Evolutionary conservation across 2,329 filamentous ascomycete species (phyloP), one percentile per base, ranked within the genome.

Genomic region (Pyrenochaeta sp.): DNA sequence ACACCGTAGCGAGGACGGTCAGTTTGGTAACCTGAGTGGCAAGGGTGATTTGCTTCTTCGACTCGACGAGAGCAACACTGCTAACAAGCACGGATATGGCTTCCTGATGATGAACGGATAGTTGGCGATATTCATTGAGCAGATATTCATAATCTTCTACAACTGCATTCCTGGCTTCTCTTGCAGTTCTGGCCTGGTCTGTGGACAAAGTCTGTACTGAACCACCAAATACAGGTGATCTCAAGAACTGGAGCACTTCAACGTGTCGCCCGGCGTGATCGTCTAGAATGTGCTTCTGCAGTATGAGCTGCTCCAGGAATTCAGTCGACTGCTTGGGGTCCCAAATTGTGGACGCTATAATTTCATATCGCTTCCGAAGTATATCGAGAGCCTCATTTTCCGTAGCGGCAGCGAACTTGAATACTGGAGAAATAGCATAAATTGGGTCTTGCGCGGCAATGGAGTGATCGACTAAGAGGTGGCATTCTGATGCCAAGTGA

Each of bases 361-460:
- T 20, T 32, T 39, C 35, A 29, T 44, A 44, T 17, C 29, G 27
- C n/a, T 29, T 21, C 11, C 18, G 17, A 3, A 44, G 20, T n/a
- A 9, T 13, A 22, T 9, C 22, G 9, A 44, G 35, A 22, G 34
- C 2, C 15, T 34, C 13, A 11, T 39, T 39, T 10, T 18, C 26
- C 11, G 35, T 39, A 4, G 18, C 13, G 7, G 41, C 41, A 17
- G 41, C 41, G 13, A 44, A 44, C 8, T 8, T 15, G 28, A 44
- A 38, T 5, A 44, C 29, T 7, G 41, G 41, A 10, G 13, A 19
- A 13, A 44, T 35, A 10, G 41, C 41, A 22, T 44, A 44, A 8
- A 44, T 15, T 7, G 41, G 41, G 28, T 44, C 41, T 17, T 38
- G 35, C 11, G 41, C 35, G 18, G 41, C 41, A 14, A 44, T 23